phyloP scores from a whole-genome alignment of 2,329 filamentous ascomycete species.

The Phyllosticta citribraziliensis region DNA sequence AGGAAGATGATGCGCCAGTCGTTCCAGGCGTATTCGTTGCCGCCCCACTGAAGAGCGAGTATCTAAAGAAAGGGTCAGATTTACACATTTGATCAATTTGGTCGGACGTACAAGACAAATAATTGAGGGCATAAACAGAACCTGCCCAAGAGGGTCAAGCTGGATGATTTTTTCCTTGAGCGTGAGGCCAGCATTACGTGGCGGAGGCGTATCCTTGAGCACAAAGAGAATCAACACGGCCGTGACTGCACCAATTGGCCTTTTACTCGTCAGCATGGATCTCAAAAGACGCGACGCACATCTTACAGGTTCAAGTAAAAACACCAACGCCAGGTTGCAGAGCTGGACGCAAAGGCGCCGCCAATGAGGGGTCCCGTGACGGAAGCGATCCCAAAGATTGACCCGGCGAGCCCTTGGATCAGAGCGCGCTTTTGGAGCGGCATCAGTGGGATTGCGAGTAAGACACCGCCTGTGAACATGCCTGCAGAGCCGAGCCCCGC shows the following conservation, averaged over 20 bases:
- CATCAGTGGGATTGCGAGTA: conserved; percentile 23
- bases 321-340: conserved; percentile 36
- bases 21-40: conserved; percentile 37
- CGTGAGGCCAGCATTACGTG: conserved; percentile 21
- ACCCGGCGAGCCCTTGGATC: conserved; percentile 25
- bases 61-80: background rate
- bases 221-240: conserved; percentile 33
- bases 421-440: conserved; percentile 34
- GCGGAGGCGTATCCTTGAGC: conserved; percentile 15
- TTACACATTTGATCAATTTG: background rate
- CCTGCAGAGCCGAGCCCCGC: conserved; percentile 35
- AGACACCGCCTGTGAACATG: background rate
- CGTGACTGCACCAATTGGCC: conserved; percentile 38
- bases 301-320: conserved; percentile 6
- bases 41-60: conserved; percentile 42
- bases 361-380: conserved; percentile 42
- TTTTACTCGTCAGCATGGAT: background rate
- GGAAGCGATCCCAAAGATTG: conserved; percentile 39
- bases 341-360: conserved; percentile 33
- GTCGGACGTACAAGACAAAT: conserved; percentile 32
- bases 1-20: conserved; percentile 37
- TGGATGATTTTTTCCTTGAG: conserved; percentile 22
- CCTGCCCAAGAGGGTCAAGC: conserved; percentile 37
- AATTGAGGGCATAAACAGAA: conserved; percentile 36
- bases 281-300: background rate